Evolutionary conservation across 108 stramenopile species (phyloP), one percentile per base, ranked within the genome.

Genomic region (Stephanodiscus triporus): DNA sequence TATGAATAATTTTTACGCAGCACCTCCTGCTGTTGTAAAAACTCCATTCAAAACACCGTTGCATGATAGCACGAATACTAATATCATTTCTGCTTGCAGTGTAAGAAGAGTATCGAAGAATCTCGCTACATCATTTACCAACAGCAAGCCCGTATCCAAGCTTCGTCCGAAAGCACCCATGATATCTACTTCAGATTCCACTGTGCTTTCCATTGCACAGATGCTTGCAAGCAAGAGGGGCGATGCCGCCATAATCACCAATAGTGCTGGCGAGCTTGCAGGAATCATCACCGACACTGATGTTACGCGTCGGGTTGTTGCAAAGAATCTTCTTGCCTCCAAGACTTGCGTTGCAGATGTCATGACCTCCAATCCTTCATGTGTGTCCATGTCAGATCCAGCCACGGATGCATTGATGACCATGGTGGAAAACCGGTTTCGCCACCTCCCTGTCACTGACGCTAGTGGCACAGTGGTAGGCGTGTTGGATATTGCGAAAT

Each of bases 371-470:
- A 85, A 92, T 62, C 97, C 97, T 8, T 90, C 85, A 14, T 91
- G 93, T 67, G 97, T 96, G 2, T 70, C 83, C 9, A 73, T 90
- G 81, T 68, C 80, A 8, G 97, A 97, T 63, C 65, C 85, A 47
- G 95, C 96, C 14, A 81, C 95, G 60, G 96, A 97, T 45, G 96
- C 96, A 0, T 75, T 98, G 81, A 73, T 86, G 10, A 90, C 88
- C 26, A 98, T 98, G 97, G 86, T 97, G 42, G 94, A 96, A 72
- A 95, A 95, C 76, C 91, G 82, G 42, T 95, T 96, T 78, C 79
- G 97, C 10, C 97, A 97, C 72, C 83, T 97, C 54, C 97, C 97
- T 32, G 97, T 97, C 27, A 78, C 92, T 14, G 96, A 96, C 59
- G 84, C 85, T 37, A 81, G 80, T 61, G 95, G 93, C 4, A 73